Base-by-base conservation (phyloP, 176 grass and related monocot genomes). In the Saccharum officinarum region DNA sequence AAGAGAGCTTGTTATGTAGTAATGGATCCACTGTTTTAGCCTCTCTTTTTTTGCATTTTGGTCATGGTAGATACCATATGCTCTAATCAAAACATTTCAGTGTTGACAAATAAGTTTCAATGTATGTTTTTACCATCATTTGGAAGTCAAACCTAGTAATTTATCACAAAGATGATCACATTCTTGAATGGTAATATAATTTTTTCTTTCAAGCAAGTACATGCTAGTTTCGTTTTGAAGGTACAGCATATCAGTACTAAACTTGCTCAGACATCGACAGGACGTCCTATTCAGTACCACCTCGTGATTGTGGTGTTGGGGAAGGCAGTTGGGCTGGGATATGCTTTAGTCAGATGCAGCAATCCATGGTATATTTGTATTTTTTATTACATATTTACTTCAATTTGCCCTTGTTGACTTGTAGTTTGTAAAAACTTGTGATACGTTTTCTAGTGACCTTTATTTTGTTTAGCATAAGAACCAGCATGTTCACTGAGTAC, bases 321-420 rank as follows among this genome's bases (percentile, higher is more conserved):
- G 93, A 98, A 92, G 96, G 89, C 75, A 94, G 96, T 83, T 98
- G 96, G 96, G 81, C 96, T 81, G 96, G 96, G 61, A 28, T 94
- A 44, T 89, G 87, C 76, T 95, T 98, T 80, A 94, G 93, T 69
- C 92, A 90, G 20, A 68, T 62, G 28, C 89, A 98, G 45, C 76
- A 28, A 77, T 93, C 92, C 10, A 96, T 85, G 69, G 97, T 98
- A 98, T 52, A 68, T 25, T 73, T 82, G 12, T 30, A 22, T 17
- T 40, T 73, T 64, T 28, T 18, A 9, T 73, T 86, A 50, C 69
- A 13, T 4, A 47, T 18, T 76, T 23, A 75, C 49, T 69, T 63
- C 46, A 75, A n/a, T 40, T 39, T 67, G 1, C 16, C n/a, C 26
- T 44, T 71, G 26, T 52, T 83, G 40, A 45, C 39, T 44, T 79